Percentiles rank a stretch among this genome's conserved stretches.
Conservation (phyloP, 2,329 filamentous ascomycete species). For the Cladosporium sp. region DNA sequence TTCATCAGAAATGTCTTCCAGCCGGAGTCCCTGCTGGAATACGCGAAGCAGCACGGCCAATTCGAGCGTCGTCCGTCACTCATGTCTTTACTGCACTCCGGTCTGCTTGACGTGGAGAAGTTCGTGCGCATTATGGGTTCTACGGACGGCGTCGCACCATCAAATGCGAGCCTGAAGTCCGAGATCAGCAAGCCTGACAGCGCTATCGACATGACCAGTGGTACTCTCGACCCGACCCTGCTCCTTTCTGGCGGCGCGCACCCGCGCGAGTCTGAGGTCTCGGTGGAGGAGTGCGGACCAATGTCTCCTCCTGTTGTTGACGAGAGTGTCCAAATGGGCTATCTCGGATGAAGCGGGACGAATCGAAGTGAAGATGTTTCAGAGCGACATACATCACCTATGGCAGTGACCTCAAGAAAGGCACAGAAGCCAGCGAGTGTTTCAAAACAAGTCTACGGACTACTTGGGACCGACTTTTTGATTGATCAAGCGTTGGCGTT, state of each 20-base stretch:
- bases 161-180: slow-evolving; percentile 20
- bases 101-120: slow-evolving; percentile 25
- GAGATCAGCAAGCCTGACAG: slow-evolving; percentile 22
- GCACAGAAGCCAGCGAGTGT: not conserved
- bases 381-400: not conserved
- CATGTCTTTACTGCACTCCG: slow-evolving; percentile 25
- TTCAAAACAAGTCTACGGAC: not conserved
- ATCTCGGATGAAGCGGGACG: not conserved
- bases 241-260: not conserved
- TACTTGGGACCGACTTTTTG: not conserved
- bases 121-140: slow-evolving; percentile 23
- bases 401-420: not conserved
- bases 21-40: slow-evolving; percentile 42
- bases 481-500: slow-evolving; percentile 31
- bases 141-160: slow-evolving; percentile 22
- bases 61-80: slow-evolving; percentile 24
- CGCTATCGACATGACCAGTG: slow-evolving; percentile 14
- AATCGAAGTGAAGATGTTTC: not conserved
- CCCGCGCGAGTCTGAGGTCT: slow-evolving; percentile 12
- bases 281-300: slow-evolving; percentile 13
- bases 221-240: slow-evolving; percentile 2
- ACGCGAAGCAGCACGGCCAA: slow-evolving; percentile 26
- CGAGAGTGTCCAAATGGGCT: slow-evolving; percentile 3
- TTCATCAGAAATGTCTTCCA: slow-evolving; percentile 49
- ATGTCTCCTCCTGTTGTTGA: slow-evolving; percentile 18